Percentiles rank a stretch among this genome's conserved stretches.
These are phyloP conservation scores for Singerocomus rubriflavus DNA, from an alignment of 1,284 basidiomycete species.

Conservation along the genomic window DNA sequence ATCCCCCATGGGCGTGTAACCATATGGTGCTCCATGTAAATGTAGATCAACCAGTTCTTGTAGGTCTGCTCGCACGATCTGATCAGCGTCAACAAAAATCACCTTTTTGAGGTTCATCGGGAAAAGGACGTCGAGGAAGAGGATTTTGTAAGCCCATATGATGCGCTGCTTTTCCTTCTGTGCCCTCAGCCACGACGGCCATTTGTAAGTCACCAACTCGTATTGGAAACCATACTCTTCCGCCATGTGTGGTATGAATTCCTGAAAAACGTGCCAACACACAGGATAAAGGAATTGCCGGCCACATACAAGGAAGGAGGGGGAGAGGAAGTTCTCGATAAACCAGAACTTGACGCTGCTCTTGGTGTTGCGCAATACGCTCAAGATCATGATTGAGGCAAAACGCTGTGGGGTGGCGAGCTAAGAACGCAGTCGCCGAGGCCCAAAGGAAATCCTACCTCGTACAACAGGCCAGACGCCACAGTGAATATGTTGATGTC, in stretches of 20 bases:
- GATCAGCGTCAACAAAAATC: conserved; percentile 97
- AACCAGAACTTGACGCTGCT: conserved; percentile 99
- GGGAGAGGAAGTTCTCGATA: conserved; percentile 98
- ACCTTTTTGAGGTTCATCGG: conserved; percentile 98
- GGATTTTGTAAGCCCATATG: conserved; percentile 99
- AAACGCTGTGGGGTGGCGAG: conserved; percentile 66
- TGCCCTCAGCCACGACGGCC: conserved; percentile 96
- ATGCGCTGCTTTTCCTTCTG: conserved; percentile 97
- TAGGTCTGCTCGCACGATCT: conserved; percentile 95
- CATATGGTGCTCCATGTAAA: conserved; percentile 88
- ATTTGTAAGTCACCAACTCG: conserved; percentile 97
- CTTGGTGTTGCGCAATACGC: conserved; percentile 91
- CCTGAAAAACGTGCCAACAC: conserved; percentile 43
- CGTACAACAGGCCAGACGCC: conserved; percentile 93
- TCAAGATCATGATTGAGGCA: conserved; percentile 97
- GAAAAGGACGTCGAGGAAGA: conserved; percentile 98
- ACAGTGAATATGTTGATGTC: conserved; percentile 99
- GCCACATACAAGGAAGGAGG: conserved; percentile 81
- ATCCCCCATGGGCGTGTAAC: conserved; percentile 96
- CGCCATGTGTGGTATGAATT: conserved; percentile 93
- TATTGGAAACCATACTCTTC: conserved; percentile 92
- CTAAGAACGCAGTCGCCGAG: conserved; percentile 2
- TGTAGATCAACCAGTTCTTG: conserved; percentile 91
- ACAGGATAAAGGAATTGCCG: background rate
- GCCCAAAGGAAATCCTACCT: conserved; percentile 48